Evolutionary conservation across 169 alveolate species (phyloP).

Genomic region (Cryptosporidium ubiquitum): DNA sequence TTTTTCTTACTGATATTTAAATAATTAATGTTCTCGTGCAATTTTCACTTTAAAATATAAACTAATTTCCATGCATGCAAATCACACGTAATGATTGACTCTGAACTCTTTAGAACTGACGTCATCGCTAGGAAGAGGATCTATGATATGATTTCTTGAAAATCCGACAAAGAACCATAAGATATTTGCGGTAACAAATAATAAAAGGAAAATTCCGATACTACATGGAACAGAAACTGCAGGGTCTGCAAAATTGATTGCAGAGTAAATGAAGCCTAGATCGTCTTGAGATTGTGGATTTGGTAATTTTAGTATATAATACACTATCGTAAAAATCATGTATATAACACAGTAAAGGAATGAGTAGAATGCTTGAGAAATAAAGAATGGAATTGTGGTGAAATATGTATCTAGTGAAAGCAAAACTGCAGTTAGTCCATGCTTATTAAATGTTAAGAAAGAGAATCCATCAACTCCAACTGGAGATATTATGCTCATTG

Average conservation of each 20-base stretch:
- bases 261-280: conserved; percentile 63
- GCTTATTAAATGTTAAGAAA: conserved; percentile 57
- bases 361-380: conserved; percentile 49
- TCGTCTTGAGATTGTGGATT: conserved; percentile 63
- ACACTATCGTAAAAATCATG: conserved; percentile 46
- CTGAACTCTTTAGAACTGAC: neutral
- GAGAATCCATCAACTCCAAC: conserved; percentile 63
- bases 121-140: conserved; percentile 51
- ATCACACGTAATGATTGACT: conserved; percentile 46
- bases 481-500: conserved; percentile 67
- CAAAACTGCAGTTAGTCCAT: conserved; percentile 32
- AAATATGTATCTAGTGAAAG: conserved; percentile 48
- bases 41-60: too few relatives aligned
- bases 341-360: conserved; percentile 49
- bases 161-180: conserved; percentile 69
- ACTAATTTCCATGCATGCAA: neutral
- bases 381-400: conserved; percentile 59
- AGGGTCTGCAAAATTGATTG: conserved; percentile 72
- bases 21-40: neutral
- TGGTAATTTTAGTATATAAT: conserved; percentile 38
- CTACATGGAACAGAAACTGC: conserved; percentile 58
- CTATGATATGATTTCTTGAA: conserved; percentile 50
- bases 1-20: too few relatives aligned
- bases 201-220: conserved; percentile 37
- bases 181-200: conserved; percentile 36